Evolutionary conservation across 768 basidiomycete species (phyloP).

Genomic region (Suillus ampliporus): DNA sequence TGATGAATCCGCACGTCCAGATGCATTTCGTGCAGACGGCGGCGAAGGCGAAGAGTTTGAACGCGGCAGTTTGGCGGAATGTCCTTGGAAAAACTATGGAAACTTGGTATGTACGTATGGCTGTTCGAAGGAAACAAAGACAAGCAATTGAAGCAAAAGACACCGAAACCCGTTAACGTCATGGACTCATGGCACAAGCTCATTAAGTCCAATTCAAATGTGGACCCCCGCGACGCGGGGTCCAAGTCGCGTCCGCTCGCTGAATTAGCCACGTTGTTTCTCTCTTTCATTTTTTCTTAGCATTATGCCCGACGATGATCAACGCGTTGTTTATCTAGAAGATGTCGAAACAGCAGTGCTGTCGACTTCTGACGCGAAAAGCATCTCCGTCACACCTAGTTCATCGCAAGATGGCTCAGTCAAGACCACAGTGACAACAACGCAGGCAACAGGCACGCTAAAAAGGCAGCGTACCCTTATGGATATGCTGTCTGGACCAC

Average conservation of each 20-base stretch:
- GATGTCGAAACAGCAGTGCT: conserved; percentile 43
- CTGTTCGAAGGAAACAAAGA: background rate
- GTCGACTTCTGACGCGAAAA: conserved; percentile 11
- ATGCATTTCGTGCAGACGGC: conserved; percentile 58
- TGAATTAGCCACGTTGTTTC: background rate
- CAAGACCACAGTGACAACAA: conserved; percentile 18
- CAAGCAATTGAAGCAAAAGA: conserved; percentile 14
- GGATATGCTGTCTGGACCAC: conserved; percentile 61
- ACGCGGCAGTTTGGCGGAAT: conserved; percentile 69
- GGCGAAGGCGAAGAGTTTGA: conserved; percentile 82
- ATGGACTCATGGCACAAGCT: background rate
- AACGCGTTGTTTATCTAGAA: conserved; percentile 48
- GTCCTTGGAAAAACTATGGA: conserved; percentile 8
- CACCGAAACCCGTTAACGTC: conserved; percentile 7
- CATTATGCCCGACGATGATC: conserved; percentile 31
- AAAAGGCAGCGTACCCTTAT: conserved; percentile 69
- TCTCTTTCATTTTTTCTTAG: conserved; percentile 16
- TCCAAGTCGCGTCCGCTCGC: background rate
- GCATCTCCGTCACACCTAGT: conserved; percentile 22
- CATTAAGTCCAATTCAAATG: too few relatives aligned
- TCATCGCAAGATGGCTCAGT: conserved; percentile 29
- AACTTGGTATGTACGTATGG: too few relatives aligned
- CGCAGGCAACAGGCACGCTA: conserved; percentile 27
- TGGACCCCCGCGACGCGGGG: too few relatives aligned
- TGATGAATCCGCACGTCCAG: conserved; percentile 54